Base-by-base conservation (phyloP, 73 alveolate genomes). In the Tetrahymena elliotti region DNA sequence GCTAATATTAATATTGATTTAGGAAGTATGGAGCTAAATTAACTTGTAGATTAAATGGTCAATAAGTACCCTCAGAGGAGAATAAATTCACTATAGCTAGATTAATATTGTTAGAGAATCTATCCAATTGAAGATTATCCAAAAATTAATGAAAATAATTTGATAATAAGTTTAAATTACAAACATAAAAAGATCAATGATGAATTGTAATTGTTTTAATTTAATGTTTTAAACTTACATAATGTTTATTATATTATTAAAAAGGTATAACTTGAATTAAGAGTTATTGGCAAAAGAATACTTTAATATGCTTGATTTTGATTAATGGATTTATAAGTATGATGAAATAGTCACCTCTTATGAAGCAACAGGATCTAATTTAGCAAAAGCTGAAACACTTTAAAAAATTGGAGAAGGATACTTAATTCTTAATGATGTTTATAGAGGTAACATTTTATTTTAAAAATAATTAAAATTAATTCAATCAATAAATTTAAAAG, bases 241-340 rank as follows among this genome's bases (percentile, higher is more conserved):
- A 68, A 18, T 4, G 11, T 18, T 18, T 22, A 27, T 68, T 7
- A 27, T 6, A 4, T 68, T 40, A 40, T n/a, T n/a, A 4, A 88
- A 83, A 4, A 94, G 93, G 35, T 84, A 94, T 36, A 47, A 53
- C 54, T 52, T 53, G 84, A 93, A 84, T 18, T 94, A 94, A 84
- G 40, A 94, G 82, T 35, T 94, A 22, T 52, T 94, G 24, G 96
- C 96, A 52, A 84, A 84, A 39, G 96, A 94, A 0, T 94, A 94
- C 84, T 94, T 47, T 41, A 94, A 94, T 94, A 38, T 94, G 83
- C 93, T 94, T 34, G 96, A 94, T 38, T 94, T 94, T 94, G 96
- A 94, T 40, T 83, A 94, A 9, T 94, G 96, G 96, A 37, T 84
- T 11, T 94, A 94, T 52, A 94, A 94, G 84, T 84, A 84, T 94